Base-by-base conservation (phyloP, 352 stramenopile genomes). In the Phytopythium helicoides region DNA sequence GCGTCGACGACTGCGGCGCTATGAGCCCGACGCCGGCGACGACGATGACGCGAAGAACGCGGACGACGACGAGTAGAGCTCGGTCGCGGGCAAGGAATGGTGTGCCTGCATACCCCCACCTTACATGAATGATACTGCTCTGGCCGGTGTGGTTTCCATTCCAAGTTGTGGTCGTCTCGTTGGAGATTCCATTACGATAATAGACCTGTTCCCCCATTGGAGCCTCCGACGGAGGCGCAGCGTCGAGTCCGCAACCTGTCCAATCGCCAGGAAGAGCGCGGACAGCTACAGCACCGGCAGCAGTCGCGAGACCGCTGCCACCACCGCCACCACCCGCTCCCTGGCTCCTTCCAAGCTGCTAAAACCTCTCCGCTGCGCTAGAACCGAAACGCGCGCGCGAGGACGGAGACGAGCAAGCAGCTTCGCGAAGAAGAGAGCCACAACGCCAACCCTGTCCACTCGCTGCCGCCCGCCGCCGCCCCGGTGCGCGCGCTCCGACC, bases 1-100 rank as follows among this genome's bases (percentile, higher is more conserved):
- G 47, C 80, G 86, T 22, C 65, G 68, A n/a, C 74, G 81, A 12
- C 61, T 95, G 31, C 66, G 81, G 56, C 74, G 73, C 45, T 94
- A 94, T 58, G 86, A 95, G 56, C 79, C 80, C 0, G 76, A 90
- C 57, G 66, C 49, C 37, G 73, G 62, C 33, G 59, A 68, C 16
- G 67, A 51, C 21, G 47, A 84, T 55, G 68, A 80, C 49, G 73
- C 67, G 33, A 73, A 81, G 52, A 60, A 69, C 45, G 70, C 70
- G 14, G 64, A 85, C 41, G 70, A 79, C 49, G 67, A 83, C 26
- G 71, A 81, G 15, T 69, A 51, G 45, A 0, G 3, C 23, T 7
- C 14, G 12, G 11, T 47, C 41, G 19, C n/a, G 11, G 4, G 18
- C n/a, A 45, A 10, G 28, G 28, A 9, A 33, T 9, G 28, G 5